Evolutionary conservation across 768 basidiomycete genomes (phyloP).

Genomic region (Pleurotus platypus): DNA sequence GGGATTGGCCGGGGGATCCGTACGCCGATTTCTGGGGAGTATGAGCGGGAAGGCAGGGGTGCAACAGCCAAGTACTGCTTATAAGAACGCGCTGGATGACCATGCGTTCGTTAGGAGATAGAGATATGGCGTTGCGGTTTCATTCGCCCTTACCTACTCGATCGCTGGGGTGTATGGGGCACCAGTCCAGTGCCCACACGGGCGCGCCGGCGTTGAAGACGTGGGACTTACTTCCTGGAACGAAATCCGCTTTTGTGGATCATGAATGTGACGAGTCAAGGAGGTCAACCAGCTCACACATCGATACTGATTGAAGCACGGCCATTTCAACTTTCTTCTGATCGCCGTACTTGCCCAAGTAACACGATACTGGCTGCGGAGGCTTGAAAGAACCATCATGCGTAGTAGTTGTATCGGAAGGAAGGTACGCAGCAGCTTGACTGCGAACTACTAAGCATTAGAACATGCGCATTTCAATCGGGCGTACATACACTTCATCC

Average conservation of each 20-base stretch:
- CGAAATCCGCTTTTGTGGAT: constrained; percentile 46
- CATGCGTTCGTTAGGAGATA: background rate
- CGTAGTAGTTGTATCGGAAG: constrained; percentile 45
- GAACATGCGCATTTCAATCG: background rate
- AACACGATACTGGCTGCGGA: constrained; percentile 56
- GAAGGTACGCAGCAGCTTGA: constrained; percentile 56
- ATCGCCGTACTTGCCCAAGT: constrained; percentile 58
- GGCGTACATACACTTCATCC: constrained; percentile 39
- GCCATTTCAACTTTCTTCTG: constrained; percentile 47
- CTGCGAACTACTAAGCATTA: constrained; percentile 28
- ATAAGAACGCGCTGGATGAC: constrained; percentile 40
- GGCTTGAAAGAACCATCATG: constrained; percentile 48
- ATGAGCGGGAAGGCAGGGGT: constrained; percentile 61
- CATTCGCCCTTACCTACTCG: constrained; percentile 37
- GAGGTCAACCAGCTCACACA: constrained; percentile 41
- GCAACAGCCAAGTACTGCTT: constrained; percentile 86
- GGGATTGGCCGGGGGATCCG: constrained; percentile 49
- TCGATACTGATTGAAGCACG: constrained; percentile 53
- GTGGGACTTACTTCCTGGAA: constrained; percentile 56
- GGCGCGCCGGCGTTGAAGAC: constrained; percentile 87
- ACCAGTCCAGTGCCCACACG: constrained; percentile 93
- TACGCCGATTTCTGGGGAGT: constrained; percentile 65
- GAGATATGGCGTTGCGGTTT: too few species aligned
- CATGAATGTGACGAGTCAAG: background rate
- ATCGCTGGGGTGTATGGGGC: constrained; percentile 67